phyloP scores from a whole-genome alignment of 352 stramenopile genomes.

The Phytopythium delawarense region DNA sequence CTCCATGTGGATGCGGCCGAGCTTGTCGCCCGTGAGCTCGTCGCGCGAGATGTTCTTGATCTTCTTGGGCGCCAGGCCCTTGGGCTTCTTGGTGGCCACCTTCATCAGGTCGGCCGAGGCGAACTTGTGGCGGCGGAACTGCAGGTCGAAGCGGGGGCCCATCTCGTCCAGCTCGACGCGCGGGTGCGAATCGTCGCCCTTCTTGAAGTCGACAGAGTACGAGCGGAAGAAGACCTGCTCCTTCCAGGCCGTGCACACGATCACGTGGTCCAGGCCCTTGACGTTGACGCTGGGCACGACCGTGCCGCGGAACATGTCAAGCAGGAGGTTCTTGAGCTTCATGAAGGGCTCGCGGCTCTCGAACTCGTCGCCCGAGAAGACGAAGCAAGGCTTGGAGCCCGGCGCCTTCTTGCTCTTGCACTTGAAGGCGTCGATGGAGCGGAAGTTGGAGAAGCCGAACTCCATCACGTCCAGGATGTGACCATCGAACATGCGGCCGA shows the following conservation, averaged over 20 bases:
- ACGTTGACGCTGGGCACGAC: slow-evolving; percentile 95
- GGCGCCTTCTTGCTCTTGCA: slow-evolving; percentile 90
- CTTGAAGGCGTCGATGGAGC: slow-evolving; percentile 92
- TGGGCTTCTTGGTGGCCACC: slow-evolving; percentile 92
- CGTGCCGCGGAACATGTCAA: slow-evolving; percentile 97
- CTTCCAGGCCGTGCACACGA: slow-evolving; percentile 95
- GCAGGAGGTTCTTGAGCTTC: slow-evolving; percentile 93
- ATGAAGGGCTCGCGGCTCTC: slow-evolving; percentile 86
- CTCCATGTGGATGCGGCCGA: slow-evolving; percentile 97
- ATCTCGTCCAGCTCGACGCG: slow-evolving; percentile 89
- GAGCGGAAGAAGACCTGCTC: slow-evolving; percentile 93
- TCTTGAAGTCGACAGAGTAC: slow-evolving; percentile 96
- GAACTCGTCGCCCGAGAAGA: slow-evolving; percentile 96
- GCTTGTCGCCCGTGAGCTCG: slow-evolving; percentile 97
- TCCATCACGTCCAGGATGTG: slow-evolving; percentile 99
- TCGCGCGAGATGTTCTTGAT: slow-evolving; percentile 97
- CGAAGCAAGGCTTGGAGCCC: slow-evolving; percentile 93
- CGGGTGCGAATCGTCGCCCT: slow-evolving; percentile 76
- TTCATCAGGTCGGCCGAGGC: slow-evolving; percentile 95
- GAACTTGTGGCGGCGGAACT: slow-evolving; percentile 94
- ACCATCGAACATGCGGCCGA: slow-evolving; percentile 97
- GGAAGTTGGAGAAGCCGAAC: slow-evolving; percentile 95
- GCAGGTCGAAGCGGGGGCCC: slow-evolving; percentile 87
- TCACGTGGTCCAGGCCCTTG: slow-evolving; percentile 96
- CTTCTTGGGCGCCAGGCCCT: slow-evolving; percentile 92